Base-by-base conservation (phyloP, 2,329 filamentous ascomycete genomes). In the Cladophialophora immunda region DNA sequence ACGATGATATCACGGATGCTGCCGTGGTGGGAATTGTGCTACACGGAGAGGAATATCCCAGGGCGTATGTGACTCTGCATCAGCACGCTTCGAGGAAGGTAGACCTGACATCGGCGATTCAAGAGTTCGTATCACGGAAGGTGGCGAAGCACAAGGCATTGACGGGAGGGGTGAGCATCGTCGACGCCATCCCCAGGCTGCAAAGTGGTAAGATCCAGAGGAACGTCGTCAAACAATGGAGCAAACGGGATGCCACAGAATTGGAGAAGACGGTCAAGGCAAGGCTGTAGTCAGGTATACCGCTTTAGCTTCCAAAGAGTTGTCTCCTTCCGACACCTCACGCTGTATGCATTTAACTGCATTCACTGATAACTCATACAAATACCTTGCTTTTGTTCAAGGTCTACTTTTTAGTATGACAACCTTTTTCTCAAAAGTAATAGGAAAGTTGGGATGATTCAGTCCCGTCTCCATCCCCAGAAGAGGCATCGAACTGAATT, bases 261-360 rank as follows among this genome's bases (percentile, higher is more conserved):
- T 75, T 86, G 87, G 76, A 83, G 84, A 71, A 80, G 85, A 69
- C 89, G 89, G 0, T 82, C 88, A 22, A 93, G 88, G 82, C 75
- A 93, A 74, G 93, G 83, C 78, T 70, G 5, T 68, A 59, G 36
- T 15, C 9, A 50, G 2, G 63, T 34, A 4, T 4, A 34, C 13
- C 32, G 13, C 7, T 34, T 5, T 7, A 8, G 3, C 32, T 34
- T 34, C 32, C 32, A 34, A 11, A 34, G 32, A 11, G 7, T 34
- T 11, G 13, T 34, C 32, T 34, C 32, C 7, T 11, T 34, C 13
- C 32, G 32, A 11, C 32, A 34, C 13, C 32, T 8, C 32, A 11
- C 7, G 2, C 32, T 34, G 32, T 11, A 34, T 34, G 13, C 13
- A 34, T 34, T 34, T 11, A 34, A 34, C 32, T 34, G 32, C 3